Evolutionary conservation across 805 yeast genomes (phyloP), one percentile per base, ranked within the genome.

Genomic region (Metschnikowia peoriensis): DNA sequence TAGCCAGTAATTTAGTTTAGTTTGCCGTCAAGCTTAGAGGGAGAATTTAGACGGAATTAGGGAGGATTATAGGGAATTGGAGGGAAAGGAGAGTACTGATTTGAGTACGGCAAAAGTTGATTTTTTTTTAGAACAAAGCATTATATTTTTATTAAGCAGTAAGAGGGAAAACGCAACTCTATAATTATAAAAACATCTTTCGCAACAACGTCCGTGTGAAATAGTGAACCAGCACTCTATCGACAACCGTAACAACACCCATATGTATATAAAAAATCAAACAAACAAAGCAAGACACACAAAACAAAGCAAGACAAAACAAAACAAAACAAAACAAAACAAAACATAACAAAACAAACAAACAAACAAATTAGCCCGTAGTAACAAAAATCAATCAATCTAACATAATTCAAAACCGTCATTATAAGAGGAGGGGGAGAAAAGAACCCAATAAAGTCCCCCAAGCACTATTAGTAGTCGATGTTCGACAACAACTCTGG

Each of bases 221-320:
- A n/a, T 22, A 45, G 53, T 46, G 53, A 50, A 46, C 53, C 53
- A 45, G 53, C 53, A 50, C 53, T 50, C 40, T 44, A 44, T 32
- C 52, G 11, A 48, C 41, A 40, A 35, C 49, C 49, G 46, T 35
- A 44, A 22, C 22, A 32, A 44, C 49, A 32, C 35, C 35, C 35
- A 32, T 32, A 44, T 22, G 22, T 22, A 43, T 48, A 44, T 40
- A 29, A 38, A 44, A 32, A 38, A 28, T 35, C 35, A 44, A 43
- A 34, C 10, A 28, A 38, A 38, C 15, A 10, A 29, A 43, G 28
- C 44, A 41, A 16, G 8, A 29, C 29, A 46, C 16, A 14, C 43
- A 35, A 11, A n/a, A 22, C 22, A 22, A 22, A 22, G 22, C 2
- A 2, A 22, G 4, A 22, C 22, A 22, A 22, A 22, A 22, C 22